These are phyloP conservation scores for Glonium stellatum DNA, from an alignment of 495 filamentous ascomycete species.

Conservation along the genomic window DNA sequence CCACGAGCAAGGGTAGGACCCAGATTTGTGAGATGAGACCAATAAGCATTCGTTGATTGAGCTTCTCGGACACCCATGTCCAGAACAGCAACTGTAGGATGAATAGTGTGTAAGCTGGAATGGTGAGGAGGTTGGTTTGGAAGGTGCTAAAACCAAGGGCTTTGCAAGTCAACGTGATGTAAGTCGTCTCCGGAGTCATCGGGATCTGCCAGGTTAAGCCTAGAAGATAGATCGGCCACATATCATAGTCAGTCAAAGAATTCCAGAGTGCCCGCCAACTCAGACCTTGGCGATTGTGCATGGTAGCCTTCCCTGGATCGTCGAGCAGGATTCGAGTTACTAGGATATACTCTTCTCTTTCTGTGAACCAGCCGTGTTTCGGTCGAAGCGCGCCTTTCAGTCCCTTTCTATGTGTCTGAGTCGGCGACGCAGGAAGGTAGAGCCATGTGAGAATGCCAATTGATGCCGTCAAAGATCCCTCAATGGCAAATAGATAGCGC, in stretches of 20 bases:
- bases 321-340: conserved; percentile 66
- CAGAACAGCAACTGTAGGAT: conserved; percentile 3
- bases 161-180: conserved; percentile 55
- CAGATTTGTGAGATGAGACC: conserved; percentile 7
- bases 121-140: conserved; percentile 59
- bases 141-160: conserved; percentile 58
- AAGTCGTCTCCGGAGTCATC: conserved; percentile 42
- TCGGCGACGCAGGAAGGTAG: conserved; percentile 65
- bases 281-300: conserved; percentile 53
- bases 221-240: conserved; percentile 61
- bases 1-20: conserved; percentile 46
- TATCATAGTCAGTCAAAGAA: conserved; percentile 56
- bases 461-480: conserved; percentile 48
- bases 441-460: conserved; percentile 59
- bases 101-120: conserved; percentile 40
- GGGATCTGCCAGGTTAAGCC: conserved; percentile 54
- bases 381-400: conserved; percentile 46
- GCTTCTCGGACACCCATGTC: conserved; percentile 1
- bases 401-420: conserved; percentile 54
- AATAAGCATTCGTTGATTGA: neutral
- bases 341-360: conserved; percentile 48
- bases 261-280: conserved; percentile 49
- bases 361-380: conserved; percentile 64
- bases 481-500: conserved; percentile 60
- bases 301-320: conserved; percentile 57